These are phyloP conservation scores for Articulospora tetracladia DNA, from an alignment of 495 filamentous ascomycete genomes.

Conservation along the genomic window DNA sequence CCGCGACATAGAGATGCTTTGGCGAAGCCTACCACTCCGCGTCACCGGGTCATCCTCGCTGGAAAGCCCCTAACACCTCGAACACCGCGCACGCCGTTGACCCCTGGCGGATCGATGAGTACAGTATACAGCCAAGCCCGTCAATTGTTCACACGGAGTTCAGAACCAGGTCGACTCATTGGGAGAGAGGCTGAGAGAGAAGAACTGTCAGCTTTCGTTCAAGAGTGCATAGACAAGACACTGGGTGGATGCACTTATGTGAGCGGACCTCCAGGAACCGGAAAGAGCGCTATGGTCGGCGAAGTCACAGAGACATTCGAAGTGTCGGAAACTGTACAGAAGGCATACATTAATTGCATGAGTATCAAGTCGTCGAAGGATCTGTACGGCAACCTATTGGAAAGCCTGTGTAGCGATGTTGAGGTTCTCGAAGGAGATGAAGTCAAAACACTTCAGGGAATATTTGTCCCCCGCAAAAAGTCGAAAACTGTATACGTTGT, in stretches of 20 bases:
- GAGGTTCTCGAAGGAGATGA: conserved; percentile 54
- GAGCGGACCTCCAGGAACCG: conserved; percentile 92
- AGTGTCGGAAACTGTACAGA: conserved; percentile 46
- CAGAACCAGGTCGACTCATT: conserved; percentile 69
- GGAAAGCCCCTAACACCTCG: conserved; percentile 65
- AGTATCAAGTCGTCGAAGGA: conserved; percentile 82
- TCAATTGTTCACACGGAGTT: conserved; percentile 79
- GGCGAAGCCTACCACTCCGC: conserved; percentile 63
- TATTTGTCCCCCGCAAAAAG: conserved; percentile 60
- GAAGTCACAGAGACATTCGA: conserved; percentile 61
- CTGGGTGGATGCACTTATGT: conserved; percentile 89
- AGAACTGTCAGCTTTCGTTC: conserved; percentile 67
- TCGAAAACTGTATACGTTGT: conserved; percentile 62
- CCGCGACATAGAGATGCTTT: conserved; percentile 63
- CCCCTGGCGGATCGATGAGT: conserved; percentile 52
- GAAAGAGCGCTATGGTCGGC: conserved; percentile 89
- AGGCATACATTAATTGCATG: conserved; percentile 91
- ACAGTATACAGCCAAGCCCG: conserved; percentile 83
- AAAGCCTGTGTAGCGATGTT: conserved; percentile 36
- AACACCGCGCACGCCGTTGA: conserved; percentile 60
- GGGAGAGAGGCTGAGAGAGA: conserved; percentile 78
- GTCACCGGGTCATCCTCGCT: conserved; percentile 60
- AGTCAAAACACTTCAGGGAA: conserved; percentile 49
- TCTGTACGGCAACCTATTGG: conserved; percentile 69
- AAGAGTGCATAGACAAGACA: conserved; percentile 51